phyloP scores from a whole-genome alignment of 345 rosid genomes.

The Citrus cavaleriei region DNA sequence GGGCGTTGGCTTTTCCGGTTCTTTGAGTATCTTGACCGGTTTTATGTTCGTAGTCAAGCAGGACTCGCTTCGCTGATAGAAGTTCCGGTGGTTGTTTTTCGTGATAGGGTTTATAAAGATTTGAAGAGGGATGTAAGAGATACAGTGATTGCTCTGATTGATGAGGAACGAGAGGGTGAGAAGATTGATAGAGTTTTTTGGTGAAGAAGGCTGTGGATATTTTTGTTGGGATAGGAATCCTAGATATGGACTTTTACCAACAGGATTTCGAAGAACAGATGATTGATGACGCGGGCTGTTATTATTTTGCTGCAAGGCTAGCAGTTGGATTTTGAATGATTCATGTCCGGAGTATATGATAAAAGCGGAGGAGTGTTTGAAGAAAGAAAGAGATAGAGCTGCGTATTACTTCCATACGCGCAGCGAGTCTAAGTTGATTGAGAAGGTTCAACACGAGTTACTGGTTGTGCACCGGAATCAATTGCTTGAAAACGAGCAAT shows the following conservation, averaged over 20 bases:
- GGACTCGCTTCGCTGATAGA: conserved; percentile 38
- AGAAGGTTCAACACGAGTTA: background rate
- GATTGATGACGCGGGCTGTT: conserved; percentile 32
- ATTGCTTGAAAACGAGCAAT: background rate
- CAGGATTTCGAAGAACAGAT: conserved; percentile 37
- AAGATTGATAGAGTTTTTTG: conserved; percentile 39
- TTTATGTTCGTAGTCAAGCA: conserved; percentile 30
- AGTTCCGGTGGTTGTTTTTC: conserved; percentile 40
- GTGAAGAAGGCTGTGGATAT: conserved; percentile 41
- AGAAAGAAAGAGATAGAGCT: conserved; percentile 79
- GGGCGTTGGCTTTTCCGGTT: conserved; percentile 51
- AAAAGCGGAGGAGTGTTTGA: conserved; percentile 73
- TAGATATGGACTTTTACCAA: conserved; percentile 23
- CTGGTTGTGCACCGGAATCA: background rate
- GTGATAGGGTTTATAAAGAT: conserved; percentile 33
- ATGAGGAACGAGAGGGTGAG: conserved; percentile 44
- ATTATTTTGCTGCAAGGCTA: conserved; percentile 44
- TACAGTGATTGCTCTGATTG: conserved; percentile 37
- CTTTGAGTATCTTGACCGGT: conserved; percentile 51
- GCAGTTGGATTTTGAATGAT: conserved; percentile 38
- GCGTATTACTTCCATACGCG: conserved; percentile 68
- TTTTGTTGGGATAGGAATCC: conserved; percentile 33
- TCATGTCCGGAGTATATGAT: conserved; percentile 45
- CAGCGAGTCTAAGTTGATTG: conserved; percentile 23
- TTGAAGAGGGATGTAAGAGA: conserved; percentile 32